These are phyloP conservation scores for Daldinia childiae DNA, from an alignment of 495 filamentous ascomycete species.

Conservation along the genomic window DNA sequence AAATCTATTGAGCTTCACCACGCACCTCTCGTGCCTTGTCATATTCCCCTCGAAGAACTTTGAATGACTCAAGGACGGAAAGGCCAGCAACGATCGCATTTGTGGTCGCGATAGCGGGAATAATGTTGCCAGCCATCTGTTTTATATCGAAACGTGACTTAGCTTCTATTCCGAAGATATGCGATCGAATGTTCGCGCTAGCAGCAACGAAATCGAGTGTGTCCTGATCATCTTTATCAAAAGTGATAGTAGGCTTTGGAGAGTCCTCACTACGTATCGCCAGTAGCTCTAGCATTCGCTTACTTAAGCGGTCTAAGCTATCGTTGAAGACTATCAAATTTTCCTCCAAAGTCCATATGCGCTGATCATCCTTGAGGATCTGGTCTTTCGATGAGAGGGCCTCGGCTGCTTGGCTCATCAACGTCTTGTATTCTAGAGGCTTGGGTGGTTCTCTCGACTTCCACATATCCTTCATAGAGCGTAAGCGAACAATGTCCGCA, in stretches of 20 bases:
- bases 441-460: slow-evolving; percentile 79
- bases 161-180: slow-evolving; percentile 83
- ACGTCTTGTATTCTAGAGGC: slow-evolving; percentile 69
- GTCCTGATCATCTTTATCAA: slow-evolving; percentile 98
- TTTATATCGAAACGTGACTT: slow-evolving; percentile 97
- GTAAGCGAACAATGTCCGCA: slow-evolving; percentile 81
- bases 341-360: slow-evolving; percentile 80
- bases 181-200: slow-evolving; percentile 85
- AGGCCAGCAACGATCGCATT: slow-evolving; percentile 96
- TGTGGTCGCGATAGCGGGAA: slow-evolving; percentile 96
- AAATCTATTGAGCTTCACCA: slow-evolving; percentile 50
- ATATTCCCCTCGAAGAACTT: slow-evolving; percentile 81
- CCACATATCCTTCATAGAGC: slow-evolving; percentile 98
- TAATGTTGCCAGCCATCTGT: slow-evolving; percentile 99
- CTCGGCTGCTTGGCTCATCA: slow-evolving; percentile 55
- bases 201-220: slow-evolving; percentile 95
- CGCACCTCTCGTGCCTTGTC: slow-evolving; percentile 64
- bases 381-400: slow-evolving; percentile 60
- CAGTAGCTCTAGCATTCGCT: slow-evolving; percentile 70
- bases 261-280: slow-evolving; percentile 56
- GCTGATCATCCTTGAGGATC: slow-evolving; percentile 74
- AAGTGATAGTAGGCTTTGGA: slow-evolving; percentile 72
- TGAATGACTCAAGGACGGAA: slow-evolving; percentile 93
- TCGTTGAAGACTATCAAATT: slow-evolving; percentile 88
- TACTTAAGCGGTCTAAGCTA: slow-evolving; percentile 79